Base-by-base conservation (phyloP, 805 yeast genomes). In the Yarrowia divulgata region DNA sequence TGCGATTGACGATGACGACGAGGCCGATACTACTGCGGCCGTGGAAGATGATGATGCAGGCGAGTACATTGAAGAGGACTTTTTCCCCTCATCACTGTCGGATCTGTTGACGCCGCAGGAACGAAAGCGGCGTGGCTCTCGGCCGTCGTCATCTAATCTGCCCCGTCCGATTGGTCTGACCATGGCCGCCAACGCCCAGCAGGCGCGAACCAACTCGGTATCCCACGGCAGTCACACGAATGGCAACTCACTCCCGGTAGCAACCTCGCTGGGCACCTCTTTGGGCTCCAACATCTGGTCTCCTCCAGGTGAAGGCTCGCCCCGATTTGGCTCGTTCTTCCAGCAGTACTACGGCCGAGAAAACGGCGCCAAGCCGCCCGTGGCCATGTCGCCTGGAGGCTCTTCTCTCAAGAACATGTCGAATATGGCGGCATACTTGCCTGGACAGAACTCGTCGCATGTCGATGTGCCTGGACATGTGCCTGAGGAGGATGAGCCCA, bases 101-200 rank as follows among this genome's bases (percentile, higher is more conserved):
- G 97, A 91, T 72, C 80, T 92, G 63, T 79, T 93, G 62, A 91
- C 97, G 0, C 96, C 97, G 0, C 90, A 87, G 72, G 97, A 93
- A 75, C 78, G 90, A 23, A 81, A 88, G 73, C 83, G 97, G 57
- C 86, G 92, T 71, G 84, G 82, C 64, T 88, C 93, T 12, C 81
- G 91, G 13, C 73, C 68, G 18, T 63, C 68, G 12, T 63, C 68
- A 2, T 63, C 68, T 16, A 63, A 63, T n/a, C 57, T 63, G 57
- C 68, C 68, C 13, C 57, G 68, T 10, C 68, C 68, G 29, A 63
- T 63, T 9, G 68, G 68, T 5, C 68, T 63, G 37, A 63, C 68
- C 32, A 63, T 63, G 68, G 68, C 68, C 23, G 45, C 57, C 48
- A 48, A 48, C 39, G 55, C 68, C 35, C 55, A 63, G 48, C 55